Percentiles rank a stretch among this genome's conserved stretches.
Evolutionary conservation across 2,329 filamentous ascomycete species (phyloP).

Genomic region (Chaetomiaceae sp.): DNA sequence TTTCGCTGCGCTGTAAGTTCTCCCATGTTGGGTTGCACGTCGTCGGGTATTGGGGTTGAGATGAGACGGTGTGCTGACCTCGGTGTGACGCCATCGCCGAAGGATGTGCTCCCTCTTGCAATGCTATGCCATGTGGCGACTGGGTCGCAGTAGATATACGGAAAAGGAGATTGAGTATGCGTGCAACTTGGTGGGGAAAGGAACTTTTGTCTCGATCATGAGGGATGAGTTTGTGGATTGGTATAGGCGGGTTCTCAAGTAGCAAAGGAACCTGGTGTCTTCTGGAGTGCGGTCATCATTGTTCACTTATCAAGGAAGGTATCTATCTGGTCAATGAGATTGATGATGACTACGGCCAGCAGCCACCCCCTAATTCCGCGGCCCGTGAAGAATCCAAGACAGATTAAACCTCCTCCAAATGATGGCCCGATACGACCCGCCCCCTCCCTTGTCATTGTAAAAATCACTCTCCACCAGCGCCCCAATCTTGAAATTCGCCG

Average conservation of each 20-base stretch:
- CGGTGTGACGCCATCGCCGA: too few relatives aligned
- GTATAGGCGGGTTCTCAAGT: neutral
- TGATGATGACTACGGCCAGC: too few relatives aligned
- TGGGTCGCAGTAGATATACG: neutral
- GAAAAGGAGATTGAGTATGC: neutral
- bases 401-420: slow-evolving; percentile 20
- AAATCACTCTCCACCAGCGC: slow-evolving; percentile 23
- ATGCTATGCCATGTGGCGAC: neutral
- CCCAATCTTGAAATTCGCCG: slow-evolving; percentile 21
- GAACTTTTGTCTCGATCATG: neutral
- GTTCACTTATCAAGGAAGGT: too few relatives aligned
- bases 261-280: too few relatives aligned
- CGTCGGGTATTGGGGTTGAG: too few relatives aligned
- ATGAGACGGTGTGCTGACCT: too few relatives aligned
- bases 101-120: neutral
- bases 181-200: too few relatives aligned
- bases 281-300: too few relatives aligned
- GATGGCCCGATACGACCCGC: slow-evolving; percentile 14
- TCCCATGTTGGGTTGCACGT: too few relatives aligned
- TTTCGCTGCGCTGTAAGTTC: neutral
- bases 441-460: slow-evolving; percentile 10
- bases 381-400: slow-evolving; percentile 20
- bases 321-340: too few relatives aligned
- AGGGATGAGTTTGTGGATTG: neutral
- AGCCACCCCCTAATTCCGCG: neutral